Conservation (phyloP, 371 early-diverging fungal genomes). For the Mortierella sp. region DNA sequence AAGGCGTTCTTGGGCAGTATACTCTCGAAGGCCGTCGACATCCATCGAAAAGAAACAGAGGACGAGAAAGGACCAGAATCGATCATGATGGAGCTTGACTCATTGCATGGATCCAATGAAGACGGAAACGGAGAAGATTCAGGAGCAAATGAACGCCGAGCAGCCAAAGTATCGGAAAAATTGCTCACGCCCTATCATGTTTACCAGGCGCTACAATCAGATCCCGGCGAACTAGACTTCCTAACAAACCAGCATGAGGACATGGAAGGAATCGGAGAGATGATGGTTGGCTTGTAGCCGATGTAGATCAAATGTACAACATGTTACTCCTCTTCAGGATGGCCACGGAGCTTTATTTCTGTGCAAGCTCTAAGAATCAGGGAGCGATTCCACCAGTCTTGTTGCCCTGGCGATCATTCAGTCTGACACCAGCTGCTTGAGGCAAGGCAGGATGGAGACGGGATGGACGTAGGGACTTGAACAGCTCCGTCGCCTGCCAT, state of each 20-base stretch:
- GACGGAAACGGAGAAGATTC: background rate
- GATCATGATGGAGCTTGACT: slow-evolving; percentile 51
- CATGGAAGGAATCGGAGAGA: slow-evolving; percentile 49
- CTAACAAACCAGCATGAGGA: slow-evolving; percentile 61
- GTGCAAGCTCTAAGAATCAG: too few species aligned
- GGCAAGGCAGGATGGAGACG: slow-evolving; percentile 19
- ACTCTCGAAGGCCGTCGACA: slow-evolving; percentile 31
- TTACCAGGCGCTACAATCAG: slow-evolving; percentile 58
- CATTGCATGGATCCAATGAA: slow-evolving; percentile 15
- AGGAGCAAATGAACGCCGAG: background rate
- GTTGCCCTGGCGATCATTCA: slow-evolving; percentile 45
- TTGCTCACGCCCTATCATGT: slow-evolving; percentile 63
- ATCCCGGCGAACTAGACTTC: slow-evolving; percentile 62
- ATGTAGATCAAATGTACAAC: background rate
- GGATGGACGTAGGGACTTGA: slow-evolving; percentile 25
- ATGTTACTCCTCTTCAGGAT: background rate
- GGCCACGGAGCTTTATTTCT: too few species aligned
- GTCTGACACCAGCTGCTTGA: slow-evolving; percentile 1
- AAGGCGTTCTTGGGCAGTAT: slow-evolving; percentile 56
- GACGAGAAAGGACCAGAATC: slow-evolving; percentile 44
- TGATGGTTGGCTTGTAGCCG: slow-evolving; percentile 36
- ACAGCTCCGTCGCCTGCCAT: slow-evolving; percentile 28
- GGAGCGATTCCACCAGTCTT: slow-evolving; percentile 4
- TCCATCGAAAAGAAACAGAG: slow-evolving; percentile 38
- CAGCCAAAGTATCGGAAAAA: slow-evolving; percentile 40